phyloP scores from a whole-genome alignment of 2,329 filamentous ascomycete species.

The Talaromyces verruculosus region DNA sequence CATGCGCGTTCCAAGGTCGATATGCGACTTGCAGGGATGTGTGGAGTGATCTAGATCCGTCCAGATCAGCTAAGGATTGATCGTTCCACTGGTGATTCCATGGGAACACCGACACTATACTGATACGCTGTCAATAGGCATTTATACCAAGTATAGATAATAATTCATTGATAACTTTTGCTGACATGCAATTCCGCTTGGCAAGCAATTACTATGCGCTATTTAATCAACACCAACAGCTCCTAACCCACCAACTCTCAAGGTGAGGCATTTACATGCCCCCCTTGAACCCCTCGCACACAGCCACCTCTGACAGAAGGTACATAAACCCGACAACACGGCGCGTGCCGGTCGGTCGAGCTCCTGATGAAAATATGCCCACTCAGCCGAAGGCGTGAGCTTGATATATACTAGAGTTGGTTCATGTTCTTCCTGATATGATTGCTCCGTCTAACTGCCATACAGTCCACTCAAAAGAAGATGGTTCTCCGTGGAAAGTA shows the following conservation, averaged over 20 bases:
- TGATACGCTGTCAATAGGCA: background rate
- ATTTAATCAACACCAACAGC: slow-evolving; percentile 4
- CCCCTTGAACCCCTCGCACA: slow-evolving; percentile 2
- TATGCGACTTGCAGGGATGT: background rate
- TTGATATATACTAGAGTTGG: background rate
- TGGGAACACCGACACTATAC: background rate
- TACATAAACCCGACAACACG: slow-evolving; percentile 9
- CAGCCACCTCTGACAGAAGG: background rate
- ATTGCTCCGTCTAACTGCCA: slow-evolving; percentile 17
- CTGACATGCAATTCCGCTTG: background rate
- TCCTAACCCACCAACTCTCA: background rate
- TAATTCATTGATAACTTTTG: background rate
- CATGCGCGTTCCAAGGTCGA: background rate
- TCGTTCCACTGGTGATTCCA: background rate
- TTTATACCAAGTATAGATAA: background rate
- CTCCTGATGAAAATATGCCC: background rate
- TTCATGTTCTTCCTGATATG: slow-evolving; percentile 3
- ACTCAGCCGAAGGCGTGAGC: background rate
- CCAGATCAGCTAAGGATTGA: background rate
- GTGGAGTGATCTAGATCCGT: background rate
- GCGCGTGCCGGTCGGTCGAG: slow-evolving; percentile 2
- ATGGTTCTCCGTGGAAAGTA: slow-evolving; percentile 1
- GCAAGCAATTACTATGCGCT: slow-evolving; percentile 9
- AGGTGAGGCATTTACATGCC: slow-evolving; percentile 3
- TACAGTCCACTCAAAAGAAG: background rate